Conservation (phyloP, 139 green algal genomes). For the Chlorella ohadii region DNA sequence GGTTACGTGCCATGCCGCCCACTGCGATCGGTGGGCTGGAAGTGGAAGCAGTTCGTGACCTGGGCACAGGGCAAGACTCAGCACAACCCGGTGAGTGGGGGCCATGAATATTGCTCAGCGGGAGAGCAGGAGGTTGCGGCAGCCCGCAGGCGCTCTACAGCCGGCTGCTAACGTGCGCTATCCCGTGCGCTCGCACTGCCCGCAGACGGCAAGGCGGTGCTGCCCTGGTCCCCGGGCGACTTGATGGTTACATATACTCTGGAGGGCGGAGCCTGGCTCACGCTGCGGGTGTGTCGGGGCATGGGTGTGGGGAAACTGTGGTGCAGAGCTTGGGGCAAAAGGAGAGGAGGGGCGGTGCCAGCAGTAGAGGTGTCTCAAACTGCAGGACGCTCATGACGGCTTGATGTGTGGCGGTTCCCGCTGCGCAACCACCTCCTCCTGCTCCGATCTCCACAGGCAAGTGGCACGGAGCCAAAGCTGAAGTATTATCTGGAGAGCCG, state of each 20-base stretch:
- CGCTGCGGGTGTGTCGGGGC: constrained; percentile 43
- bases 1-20: constrained; percentile 33
- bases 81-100: constrained; percentile 36
- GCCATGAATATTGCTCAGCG: no score
- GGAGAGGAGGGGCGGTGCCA: no score
- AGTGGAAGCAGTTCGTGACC: constrained; percentile 53
- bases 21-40: not conserved
- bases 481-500: constrained; percentile 77
- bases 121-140: no score
- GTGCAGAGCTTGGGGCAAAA: no score
- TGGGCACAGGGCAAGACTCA: constrained; percentile 75
- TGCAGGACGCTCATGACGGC: no score
- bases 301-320: no score
- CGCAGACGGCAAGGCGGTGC: constrained; percentile 40
- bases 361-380: no score
- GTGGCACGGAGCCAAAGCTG: constrained; percentile 81
- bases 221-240: constrained; percentile 76
- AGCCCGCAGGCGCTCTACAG: no score
- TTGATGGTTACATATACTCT: constrained; percentile 78
- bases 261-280: constrained; percentile 57
- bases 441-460: constrained; percentile 16
- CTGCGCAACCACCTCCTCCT: no score
- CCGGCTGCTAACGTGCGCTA: no score
- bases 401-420: no score
- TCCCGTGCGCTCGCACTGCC: not conserved